Conservation (phyloP, 2,329 filamentous ascomycete species). For the Dactylellina sp. region DNA sequence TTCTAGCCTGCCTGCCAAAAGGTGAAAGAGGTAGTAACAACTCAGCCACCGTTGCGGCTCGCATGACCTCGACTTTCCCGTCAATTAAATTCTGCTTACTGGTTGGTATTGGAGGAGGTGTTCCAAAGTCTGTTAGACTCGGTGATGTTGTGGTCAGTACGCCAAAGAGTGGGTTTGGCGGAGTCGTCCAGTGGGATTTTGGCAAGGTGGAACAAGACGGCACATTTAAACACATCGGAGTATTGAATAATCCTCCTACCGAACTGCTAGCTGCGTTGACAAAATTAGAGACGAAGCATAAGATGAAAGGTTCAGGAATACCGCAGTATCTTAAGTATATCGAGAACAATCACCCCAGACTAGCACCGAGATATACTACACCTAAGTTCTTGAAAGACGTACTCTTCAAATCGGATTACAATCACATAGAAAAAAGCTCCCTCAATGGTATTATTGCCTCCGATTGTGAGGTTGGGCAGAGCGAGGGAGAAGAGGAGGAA, state of each 20-base stretch:
- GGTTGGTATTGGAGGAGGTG: slow-evolving; percentile 16
- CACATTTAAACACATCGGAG: slow-evolving; percentile 4
- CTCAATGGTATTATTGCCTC: no score
- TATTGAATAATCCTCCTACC: slow-evolving; percentile 12
- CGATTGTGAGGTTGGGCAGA: no score
- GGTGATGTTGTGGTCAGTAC: slow-evolving; percentile 29
- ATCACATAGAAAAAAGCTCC: background rate
- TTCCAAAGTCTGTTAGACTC: slow-evolving; percentile 1
- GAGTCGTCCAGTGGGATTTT: slow-evolving; percentile 24
- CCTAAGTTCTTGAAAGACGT: background rate
- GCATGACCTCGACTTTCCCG: background rate
- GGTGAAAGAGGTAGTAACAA: background rate
- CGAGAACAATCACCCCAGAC: slow-evolving; percentile 1
- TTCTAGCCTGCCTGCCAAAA: slow-evolving; percentile 3
- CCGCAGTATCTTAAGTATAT: slow-evolving; percentile 4
- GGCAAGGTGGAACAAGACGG: slow-evolving; percentile 16
- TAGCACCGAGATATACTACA: slow-evolving; percentile 9
- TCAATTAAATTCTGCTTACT: background rate
- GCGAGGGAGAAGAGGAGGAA: no score
- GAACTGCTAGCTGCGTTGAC: slow-evolving; percentile 10
- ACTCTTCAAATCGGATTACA: background rate
- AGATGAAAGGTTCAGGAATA: slow-evolving; percentile 16
- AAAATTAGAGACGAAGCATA: slow-evolving; percentile 3
- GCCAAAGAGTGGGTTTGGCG: background rate
- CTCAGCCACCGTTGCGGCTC: background rate